A percentile compares a stretch with the other conserved stretches of the same genome.
Evolutionary conservation across 2,329 filamentous ascomycete species (phyloP).

Genomic region (Cordyceps farinosa): DNA sequence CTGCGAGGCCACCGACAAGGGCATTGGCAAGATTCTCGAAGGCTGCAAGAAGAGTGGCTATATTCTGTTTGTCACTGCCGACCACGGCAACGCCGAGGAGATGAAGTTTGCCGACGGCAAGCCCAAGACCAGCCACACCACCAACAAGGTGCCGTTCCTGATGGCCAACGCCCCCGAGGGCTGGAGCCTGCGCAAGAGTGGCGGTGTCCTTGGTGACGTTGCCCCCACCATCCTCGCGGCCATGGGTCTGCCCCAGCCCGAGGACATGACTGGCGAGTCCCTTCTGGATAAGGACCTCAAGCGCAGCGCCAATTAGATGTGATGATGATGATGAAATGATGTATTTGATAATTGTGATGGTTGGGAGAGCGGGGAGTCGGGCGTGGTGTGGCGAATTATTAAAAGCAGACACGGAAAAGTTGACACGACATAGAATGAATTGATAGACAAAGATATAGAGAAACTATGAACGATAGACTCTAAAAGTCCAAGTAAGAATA

Average conservation of each 20-base stretch:
- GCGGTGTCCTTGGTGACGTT: slow-evolving; percentile 93
- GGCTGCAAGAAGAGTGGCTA: slow-evolving; percentile 92
- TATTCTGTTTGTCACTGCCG: slow-evolving; percentile 89
- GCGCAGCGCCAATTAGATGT: slow-evolving; percentile 28
- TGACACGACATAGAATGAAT: slow-evolving; percentile 7
- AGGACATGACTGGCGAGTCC: slow-evolving; percentile 86
- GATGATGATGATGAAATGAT: slow-evolving; percentile 6
- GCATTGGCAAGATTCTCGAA: slow-evolving; percentile 88
- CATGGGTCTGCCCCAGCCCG: slow-evolving; percentile 87
- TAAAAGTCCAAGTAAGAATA: not conserved
- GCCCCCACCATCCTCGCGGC: slow-evolving; percentile 87
- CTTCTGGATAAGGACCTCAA: slow-evolving; percentile 70
- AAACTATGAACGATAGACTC: not conserved
- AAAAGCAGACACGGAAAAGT: slow-evolving; percentile 4
- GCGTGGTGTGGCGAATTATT: slow-evolving; percentile 8
- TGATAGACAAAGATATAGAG: slow-evolving; percentile 12
- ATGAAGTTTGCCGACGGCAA: slow-evolving; percentile 96
- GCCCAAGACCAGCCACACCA: slow-evolving; percentile 97
- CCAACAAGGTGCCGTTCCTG: slow-evolving; percentile 95
- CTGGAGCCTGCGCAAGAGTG: slow-evolving; percentile 78
- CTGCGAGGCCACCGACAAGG: slow-evolving; percentile 83
- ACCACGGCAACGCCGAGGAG: slow-evolving; percentile 98
- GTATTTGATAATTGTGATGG: slow-evolving; percentile 12
- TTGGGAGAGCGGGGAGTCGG: slow-evolving; percentile 11
- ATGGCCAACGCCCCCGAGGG: slow-evolving; percentile 95